A percentile compares a stretch with the other conserved stretches of the same genome.
phyloP scores from a whole-genome alignment of 345 rosid species.

The Aethionema arabicum region DNA sequence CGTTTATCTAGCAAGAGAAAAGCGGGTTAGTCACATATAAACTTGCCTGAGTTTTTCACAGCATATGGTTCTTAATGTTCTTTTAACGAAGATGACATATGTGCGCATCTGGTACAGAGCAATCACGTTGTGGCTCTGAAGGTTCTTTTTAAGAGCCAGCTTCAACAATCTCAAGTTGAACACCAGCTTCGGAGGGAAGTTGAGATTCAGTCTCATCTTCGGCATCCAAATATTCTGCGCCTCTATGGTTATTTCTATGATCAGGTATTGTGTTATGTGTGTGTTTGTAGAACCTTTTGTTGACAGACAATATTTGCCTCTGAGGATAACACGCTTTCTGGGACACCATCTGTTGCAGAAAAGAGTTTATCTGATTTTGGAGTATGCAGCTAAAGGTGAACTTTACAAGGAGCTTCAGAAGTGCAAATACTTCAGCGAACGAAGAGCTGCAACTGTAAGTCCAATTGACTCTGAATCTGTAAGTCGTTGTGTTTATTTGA shows the following conservation, averaged over 20 bases:
- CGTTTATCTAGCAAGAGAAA: constrained; percentile 88
- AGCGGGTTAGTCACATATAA: constrained; percentile 44
- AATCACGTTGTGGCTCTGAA: constrained; percentile 88
- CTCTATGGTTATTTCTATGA: constrained; percentile 95
- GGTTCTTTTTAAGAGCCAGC: constrained; percentile 86
- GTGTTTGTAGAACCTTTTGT: background rate
- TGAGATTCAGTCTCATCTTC: constrained; percentile 91
- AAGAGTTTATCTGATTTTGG: constrained; percentile 78
- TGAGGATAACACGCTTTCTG: background rate
- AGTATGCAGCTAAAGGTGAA: constrained; percentile 89
- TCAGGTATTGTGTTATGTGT: constrained; percentile 55
- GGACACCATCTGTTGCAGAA: constrained; percentile 48
- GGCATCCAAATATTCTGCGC: constrained; percentile 80
- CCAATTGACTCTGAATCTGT: background rate
- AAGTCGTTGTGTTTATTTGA: background rate
- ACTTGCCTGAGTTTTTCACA: too few relatives aligned
- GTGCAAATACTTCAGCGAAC: constrained; percentile 87
- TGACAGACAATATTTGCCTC: background rate
- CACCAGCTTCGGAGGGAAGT: constrained; percentile 92
- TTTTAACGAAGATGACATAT: background rate
- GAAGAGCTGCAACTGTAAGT: constrained; percentile 91
- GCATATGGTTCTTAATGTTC: background rate
- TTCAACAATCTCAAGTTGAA: constrained; percentile 94
- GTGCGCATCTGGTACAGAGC: constrained; percentile 50
- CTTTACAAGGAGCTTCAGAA: constrained; percentile 87